A percentile compares a stretch with the other conserved stretches of the same genome.
Evolutionary conservation across 495 filamentous ascomycete genomes (phyloP).

Genomic region (Penicillium crystallinum): DNA sequence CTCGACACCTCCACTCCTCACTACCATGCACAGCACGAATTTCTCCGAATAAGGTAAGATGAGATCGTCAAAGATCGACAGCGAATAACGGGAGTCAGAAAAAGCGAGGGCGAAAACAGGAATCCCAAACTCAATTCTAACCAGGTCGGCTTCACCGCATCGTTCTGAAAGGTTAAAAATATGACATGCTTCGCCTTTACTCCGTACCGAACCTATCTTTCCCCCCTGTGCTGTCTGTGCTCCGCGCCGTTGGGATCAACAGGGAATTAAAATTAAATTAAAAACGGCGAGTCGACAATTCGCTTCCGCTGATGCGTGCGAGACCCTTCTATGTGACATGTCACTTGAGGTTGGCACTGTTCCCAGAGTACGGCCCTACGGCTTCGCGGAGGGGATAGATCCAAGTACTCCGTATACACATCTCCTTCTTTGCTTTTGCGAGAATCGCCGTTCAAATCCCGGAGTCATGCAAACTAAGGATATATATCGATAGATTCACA

Average conservation of each 20-base stretch:
- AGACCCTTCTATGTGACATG: not conserved
- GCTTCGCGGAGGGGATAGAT: not conserved
- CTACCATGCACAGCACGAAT: not conserved
- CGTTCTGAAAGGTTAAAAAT: not conserved
- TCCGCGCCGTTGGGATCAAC: not conserved
- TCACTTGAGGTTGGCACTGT: not conserved
- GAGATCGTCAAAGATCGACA: not conserved
- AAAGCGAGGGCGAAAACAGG: not conserved
- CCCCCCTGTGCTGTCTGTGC: too few relatives aligned
- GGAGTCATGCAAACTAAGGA: not conserved
- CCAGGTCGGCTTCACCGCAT: not conserved
- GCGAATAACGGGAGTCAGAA: not conserved
- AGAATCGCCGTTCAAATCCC: not conserved
- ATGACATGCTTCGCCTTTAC: not conserved
- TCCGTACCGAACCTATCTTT: too few relatives aligned
- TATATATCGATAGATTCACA: not conserved
- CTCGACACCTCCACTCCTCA: not conserved
- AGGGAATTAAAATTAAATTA: not conserved
- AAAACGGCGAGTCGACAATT: slow-evolving; percentile 1
- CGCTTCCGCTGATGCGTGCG: not conserved
- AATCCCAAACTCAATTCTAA: not conserved
- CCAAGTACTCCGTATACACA: not conserved
- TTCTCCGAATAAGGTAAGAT: not conserved
- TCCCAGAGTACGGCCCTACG: not conserved
- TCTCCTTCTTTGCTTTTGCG: not conserved